Evolutionary conservation across 2,329 filamentous ascomycete species (phyloP), one percentile per base, ranked within the genome.

Genomic region (Alternaria angustiovoidea): DNA sequence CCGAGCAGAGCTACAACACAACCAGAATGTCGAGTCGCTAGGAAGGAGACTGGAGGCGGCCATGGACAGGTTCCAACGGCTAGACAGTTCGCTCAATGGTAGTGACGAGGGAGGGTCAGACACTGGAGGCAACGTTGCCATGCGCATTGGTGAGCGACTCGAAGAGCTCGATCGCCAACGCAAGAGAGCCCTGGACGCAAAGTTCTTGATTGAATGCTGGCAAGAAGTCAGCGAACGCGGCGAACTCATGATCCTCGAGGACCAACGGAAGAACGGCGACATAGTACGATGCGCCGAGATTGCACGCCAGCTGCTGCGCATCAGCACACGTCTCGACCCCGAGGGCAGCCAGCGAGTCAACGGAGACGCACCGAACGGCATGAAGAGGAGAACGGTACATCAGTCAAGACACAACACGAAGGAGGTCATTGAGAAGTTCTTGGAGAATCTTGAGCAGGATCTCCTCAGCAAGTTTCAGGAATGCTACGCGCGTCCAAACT

Each of bases 191-290:
- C 86, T 95, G 76, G 95, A 99, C 81, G 94, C 95, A 62, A 94
- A 92, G 75, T 98, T 98, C 76, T 81, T 99, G 60, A 93, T 99
- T 66, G 91, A 96, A 76, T 99, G 95, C 81, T 99, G 95, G 94
- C 88, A 93, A 41, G 94, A 98, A 74, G 93, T 99, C 69, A 94
- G 90, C 79, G 94, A 97, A 73, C 90, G 90, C 8, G 95, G 95
- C 4, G 89, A 95, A 69, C 85, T 98, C 57, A 90, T 91, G 8
- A 89, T 91, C n/a, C 81, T 99, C 48, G 93, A 98, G 77, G 93
- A 96, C 65, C 89, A 98, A 61, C 87, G 94, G 73, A 87, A 92
- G 65, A 91, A 93, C 67, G 93, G 92, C 1, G 94, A 94, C 77
- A 98, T 97, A 78, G 92, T 99, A 46, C 89, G 93, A 60, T 97